These are phyloP conservation scores for Blastomyces parvus DNA, from an alignment of 2,329 filamentous ascomycete genomes.

Conservation along the genomic window DNA sequence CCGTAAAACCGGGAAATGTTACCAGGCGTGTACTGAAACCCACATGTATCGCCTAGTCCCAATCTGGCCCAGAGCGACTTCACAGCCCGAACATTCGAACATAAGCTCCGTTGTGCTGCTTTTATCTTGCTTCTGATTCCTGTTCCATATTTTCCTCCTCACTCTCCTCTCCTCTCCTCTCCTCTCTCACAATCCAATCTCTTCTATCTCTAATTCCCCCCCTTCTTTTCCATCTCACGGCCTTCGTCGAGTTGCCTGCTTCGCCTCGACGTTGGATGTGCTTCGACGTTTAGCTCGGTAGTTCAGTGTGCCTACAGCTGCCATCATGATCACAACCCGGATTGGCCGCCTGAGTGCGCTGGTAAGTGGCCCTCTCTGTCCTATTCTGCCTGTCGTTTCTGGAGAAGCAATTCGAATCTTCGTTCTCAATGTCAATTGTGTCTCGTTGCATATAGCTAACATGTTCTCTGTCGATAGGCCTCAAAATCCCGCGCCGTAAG, in stretches of 20 bases:
- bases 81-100: background rate
- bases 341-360: constrained; percentile 40
- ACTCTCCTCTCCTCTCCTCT: constrained; percentile 22
- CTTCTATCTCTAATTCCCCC: constrained; percentile 28
- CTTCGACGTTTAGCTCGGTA: constrained; percentile 8
- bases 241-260: constrained; percentile 26
- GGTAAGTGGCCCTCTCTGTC: constrained; percentile 29
- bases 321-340: constrained; percentile 41
- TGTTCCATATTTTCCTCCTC: constrained; percentile 9
- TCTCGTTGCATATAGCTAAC: constrained; percentile 19
- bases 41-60: constrained; percentile 1
- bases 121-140: constrained; percentile 14
- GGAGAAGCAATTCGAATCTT: constrained; percentile 5
- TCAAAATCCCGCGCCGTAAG: constrained; percentile 40
- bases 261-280: constrained; percentile 31
- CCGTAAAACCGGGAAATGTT: background rate
- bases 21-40: background rate
- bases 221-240: constrained; percentile 25
- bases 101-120: background rate
- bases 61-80: background rate
- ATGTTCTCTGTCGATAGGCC: constrained; percentile 24
- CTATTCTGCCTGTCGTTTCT: background rate
- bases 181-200: constrained; percentile 28
- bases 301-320: constrained; percentile 31
- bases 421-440: background rate